Percentiles rank a stretch among this genome's conserved stretches.
phyloP scores from a whole-genome alignment of 371 early-diverging fungal genomes.

The Mortierella sp. region DNA sequence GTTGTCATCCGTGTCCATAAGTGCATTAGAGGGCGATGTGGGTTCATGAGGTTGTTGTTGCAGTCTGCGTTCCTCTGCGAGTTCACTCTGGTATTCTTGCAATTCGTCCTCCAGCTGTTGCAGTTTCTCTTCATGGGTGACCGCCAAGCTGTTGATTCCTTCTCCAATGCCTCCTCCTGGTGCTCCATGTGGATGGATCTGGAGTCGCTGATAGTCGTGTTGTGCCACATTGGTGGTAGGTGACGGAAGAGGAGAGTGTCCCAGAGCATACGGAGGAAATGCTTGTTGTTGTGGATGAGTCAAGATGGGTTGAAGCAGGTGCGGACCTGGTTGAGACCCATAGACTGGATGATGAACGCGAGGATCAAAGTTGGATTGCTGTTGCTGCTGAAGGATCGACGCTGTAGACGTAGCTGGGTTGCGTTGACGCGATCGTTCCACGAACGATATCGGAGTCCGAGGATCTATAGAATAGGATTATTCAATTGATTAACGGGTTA shows the following conservation, averaged over 20 bases:
- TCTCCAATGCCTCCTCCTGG: too few relatives aligned
- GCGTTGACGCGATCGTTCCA: slow-evolving; percentile 49
- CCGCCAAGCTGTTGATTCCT: slow-evolving; percentile 2
- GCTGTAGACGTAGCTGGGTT: slow-evolving; percentile 22
- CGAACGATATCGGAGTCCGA: slow-evolving; percentile 32
- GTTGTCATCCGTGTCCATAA: slow-evolving; percentile 19
- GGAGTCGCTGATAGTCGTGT: slow-evolving; percentile 7
- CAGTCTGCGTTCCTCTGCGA: slow-evolving; percentile 21
- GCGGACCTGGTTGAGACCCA: background rate
- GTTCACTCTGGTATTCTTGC: slow-evolving; percentile 32
- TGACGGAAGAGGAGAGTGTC: slow-evolving; percentile 8
- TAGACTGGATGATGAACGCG: slow-evolving; percentile 15
- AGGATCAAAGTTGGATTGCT: slow-evolving; percentile 21
- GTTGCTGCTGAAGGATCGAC: slow-evolving; percentile 7
- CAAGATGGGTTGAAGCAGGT: too few relatives aligned
- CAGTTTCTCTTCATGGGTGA: slow-evolving; percentile 35
- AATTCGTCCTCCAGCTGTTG: slow-evolving; percentile 30
- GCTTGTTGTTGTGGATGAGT: slow-evolving; percentile 9
- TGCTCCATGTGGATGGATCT: slow-evolving; percentile 8
- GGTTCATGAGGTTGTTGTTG: background rate
- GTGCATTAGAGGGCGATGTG: background rate
- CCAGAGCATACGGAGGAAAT: slow-evolving; percentile 8
- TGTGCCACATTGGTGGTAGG: slow-evolving; percentile 1
- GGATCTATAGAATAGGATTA: slow-evolving; percentile 25
- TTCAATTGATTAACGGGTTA: background rate